Evolutionary conservation across 495 filamentous ascomycete genomes (phyloP).

Genomic region (Filosporella fistucella): DNA sequence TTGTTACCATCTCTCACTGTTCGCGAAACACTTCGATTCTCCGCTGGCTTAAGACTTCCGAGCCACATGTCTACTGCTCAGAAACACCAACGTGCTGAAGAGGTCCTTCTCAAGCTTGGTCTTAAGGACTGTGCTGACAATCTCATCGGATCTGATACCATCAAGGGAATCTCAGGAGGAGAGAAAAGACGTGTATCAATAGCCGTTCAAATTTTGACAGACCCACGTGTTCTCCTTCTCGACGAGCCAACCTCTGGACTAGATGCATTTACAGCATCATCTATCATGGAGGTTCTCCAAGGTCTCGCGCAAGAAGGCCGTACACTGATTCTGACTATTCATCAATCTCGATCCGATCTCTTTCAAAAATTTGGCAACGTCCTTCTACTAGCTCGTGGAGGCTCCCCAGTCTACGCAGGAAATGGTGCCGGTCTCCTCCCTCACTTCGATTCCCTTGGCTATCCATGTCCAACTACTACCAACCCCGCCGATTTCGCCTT

Average conservation of each 20-base stretch:
- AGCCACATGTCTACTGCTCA: constrained; percentile 59
- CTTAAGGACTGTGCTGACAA: constrained; percentile 75
- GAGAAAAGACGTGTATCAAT: constrained; percentile 74
- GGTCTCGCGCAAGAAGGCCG: constrained; percentile 68
- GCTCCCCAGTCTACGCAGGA: constrained; percentile 61
- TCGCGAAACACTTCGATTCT: constrained; percentile 64
- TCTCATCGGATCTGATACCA: constrained; percentile 61
- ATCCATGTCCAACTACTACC: constrained; percentile 57
- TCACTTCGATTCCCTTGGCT: constrained; percentile 55
- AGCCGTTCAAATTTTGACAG: constrained; percentile 69
- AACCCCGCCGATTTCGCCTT: constrained; percentile 76
- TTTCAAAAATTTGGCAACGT: constrained; percentile 67
- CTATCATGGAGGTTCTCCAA: constrained; percentile 66
- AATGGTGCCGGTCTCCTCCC: constrained; percentile 58
- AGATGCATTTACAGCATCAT: constrained; percentile 71
- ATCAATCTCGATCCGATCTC: constrained; percentile 69
- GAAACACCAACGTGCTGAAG: constrained; percentile 62
- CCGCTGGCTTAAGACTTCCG: constrained; percentile 64
- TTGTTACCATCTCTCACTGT: constrained; percentile 70
- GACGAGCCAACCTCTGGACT: constrained; percentile 75
- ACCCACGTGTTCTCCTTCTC: constrained; percentile 62
- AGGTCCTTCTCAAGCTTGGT: constrained; percentile 68
- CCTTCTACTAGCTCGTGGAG: constrained; percentile 65
- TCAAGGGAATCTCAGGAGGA: constrained; percentile 74
- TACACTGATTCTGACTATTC: constrained; percentile 68